Evolutionary conservation across 176 grass and related monocot genomes (phyloP).

Genomic region (Phoenix dactylifera): DNA sequence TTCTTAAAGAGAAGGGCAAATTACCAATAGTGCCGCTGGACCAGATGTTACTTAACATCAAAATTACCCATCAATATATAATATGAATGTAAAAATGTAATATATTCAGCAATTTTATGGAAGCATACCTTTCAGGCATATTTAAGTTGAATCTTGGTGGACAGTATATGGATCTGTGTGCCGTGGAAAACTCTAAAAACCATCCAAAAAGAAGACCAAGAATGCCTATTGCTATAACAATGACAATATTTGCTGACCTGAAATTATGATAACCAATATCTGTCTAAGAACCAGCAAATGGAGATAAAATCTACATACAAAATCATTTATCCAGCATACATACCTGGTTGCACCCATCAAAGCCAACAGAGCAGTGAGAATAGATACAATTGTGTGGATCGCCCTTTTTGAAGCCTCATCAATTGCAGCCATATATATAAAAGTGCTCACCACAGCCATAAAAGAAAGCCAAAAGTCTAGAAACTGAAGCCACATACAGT

Average conservation of each 20-base stretch:
- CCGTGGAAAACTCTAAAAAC: conserved; percentile 78
- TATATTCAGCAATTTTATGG: neutral
- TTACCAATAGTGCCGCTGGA: too few species aligned
- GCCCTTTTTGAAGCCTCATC: conserved; percentile 79
- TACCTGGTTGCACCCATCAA: conserved; percentile 88
- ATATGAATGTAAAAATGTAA: too few species aligned
- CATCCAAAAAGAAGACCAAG: conserved; percentile 80
- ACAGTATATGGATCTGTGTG: conserved; percentile 45
- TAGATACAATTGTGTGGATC: conserved; percentile 79
- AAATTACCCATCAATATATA: too few species aligned
- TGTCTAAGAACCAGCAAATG: neutral
- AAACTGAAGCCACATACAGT: conserved; percentile 48
- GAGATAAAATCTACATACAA: neutral
- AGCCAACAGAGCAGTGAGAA: conserved; percentile 89
- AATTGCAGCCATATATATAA: conserved; percentile 96
- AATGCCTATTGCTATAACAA: conserved; percentile 85
- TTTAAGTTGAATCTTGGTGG: conserved; percentile 46
- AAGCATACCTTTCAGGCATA: conserved; percentile 39
- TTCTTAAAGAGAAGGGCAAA: too few species aligned
- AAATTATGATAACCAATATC: neutral
- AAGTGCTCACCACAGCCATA: conserved; percentile 94
- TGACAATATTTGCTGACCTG: conserved; percentile 85
- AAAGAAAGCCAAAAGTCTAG: conserved; percentile 98
- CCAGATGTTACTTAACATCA: too few species aligned
- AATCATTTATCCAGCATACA: neutral